Evolutionary conservation across 1,284 basidiomycete species (phyloP), one percentile per base, ranked within the genome.

Genomic region (Ceratobasidium papillatum): DNA sequence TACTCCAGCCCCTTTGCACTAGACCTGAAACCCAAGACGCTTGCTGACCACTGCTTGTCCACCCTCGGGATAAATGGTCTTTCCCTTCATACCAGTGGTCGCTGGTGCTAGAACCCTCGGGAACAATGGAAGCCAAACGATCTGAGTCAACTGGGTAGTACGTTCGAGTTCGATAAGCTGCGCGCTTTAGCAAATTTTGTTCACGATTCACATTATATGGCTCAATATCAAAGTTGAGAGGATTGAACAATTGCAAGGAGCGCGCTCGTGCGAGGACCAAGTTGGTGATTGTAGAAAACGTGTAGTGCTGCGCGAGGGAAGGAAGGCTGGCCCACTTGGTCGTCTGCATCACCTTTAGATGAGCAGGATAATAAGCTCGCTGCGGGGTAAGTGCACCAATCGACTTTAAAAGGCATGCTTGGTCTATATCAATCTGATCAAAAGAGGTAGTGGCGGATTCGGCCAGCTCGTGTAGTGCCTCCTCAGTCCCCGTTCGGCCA

Each of bases 401-500:
- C 25, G 79, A 51, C 5, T 68, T n/a, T 7, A 87, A 76, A 22
- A 86, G 76, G 1, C 78, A 62, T 1, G 73, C 76, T 22, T 85
- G 83, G 0, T 78, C 76, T 4, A 34, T 12, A 4, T 74, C 74
- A 4, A 87, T 79, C 9, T 75, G 77, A 75, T 82, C 80, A 74
- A 85, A 85, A 0, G 87, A 85, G 22, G 77, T 79, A 30, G 80
- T 84, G 7, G 78, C 74, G 0, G 85, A 81, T 2, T 84, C 85
- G 1, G 74, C 76, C 2, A 87, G 78, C 22, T 83, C 78, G 43
- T 79, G 77, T 19, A 87, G 76, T 0, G 86, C 87, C 68, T 87
- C 83, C 69, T 87, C 83, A 1, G 82, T 84, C 3, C 87, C 87
- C 0, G 83, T 84, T 36, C 80, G 82, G 9, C 82, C 78, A 0